Base-by-base conservation (phyloP, 345 rosid species). In the Dovyalis caffra region DNA sequence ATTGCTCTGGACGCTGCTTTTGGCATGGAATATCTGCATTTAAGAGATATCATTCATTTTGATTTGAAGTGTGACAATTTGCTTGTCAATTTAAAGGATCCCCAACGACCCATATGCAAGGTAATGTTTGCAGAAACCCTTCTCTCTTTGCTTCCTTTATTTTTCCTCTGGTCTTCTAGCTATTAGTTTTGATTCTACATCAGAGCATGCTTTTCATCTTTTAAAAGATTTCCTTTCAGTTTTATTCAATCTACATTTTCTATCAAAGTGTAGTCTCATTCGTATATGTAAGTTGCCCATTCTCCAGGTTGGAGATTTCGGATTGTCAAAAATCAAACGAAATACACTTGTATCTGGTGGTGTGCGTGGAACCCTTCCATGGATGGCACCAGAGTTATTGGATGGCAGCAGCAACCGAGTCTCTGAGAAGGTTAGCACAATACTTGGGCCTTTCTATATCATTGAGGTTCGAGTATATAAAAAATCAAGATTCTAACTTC, bases 371-470 rank as follows among this genome's bases (percentile, higher is more conserved):
- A 94, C 98, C 32, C 97, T 94, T 66, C 98, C 98, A 6, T 92
- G 98, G 98, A 94, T 94, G 95, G 98, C 98, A 45, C 98, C 98
- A 6, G 97, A 94, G 73, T 80, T 92, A 57, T 77, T 94, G 80
- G 90, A 87, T 33, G 98, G 97, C 16, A 88, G 87, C 78, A 94
- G 89, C 76, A 90, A 77, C 70, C 87, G 87, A 47, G 98, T 92
- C 74, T 94, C 97, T 0, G 97, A 94, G 82, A 91, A 91, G 89
- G 98, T 94, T 47, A 14, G 77, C 63, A 62, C 61, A 23, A 49
- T 37, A 43, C 26, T 68, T 47, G 14, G 49, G 18, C 33, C 6
- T 31, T 3, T n/a, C 63, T 29, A 28, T 57, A 23, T 37, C 0
- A 3, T 29, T 0, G 34, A 43, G 10, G 26, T 71, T 62, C 38